Evolutionary conservation across 2,329 filamentous ascomycete genomes (phyloP), one percentile per base, ranked within the genome.

Genomic region (Paecilomyces niveus): DNA sequence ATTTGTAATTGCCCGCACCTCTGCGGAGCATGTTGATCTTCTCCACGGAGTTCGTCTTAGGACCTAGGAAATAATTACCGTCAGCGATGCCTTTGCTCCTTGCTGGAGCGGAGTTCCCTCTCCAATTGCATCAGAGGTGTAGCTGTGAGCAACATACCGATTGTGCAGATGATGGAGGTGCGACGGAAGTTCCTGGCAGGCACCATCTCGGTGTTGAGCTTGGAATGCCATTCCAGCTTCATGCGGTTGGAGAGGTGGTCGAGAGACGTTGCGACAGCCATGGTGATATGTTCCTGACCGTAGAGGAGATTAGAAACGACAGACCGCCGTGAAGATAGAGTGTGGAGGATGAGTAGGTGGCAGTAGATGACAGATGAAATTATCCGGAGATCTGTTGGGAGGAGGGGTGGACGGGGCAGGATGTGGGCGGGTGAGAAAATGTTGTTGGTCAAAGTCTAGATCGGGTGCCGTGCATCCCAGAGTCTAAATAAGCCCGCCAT

Each of bases 101-200:
- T n/a, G 13, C 13, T 15, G n/a, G 13, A 39, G 5, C 22, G 22
- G 22, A 22, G 22, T 22, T 45, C n/a, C 39, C n/a, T 18, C 39
- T 18, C 2, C 7, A 13, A 45, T n/a, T 45, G 6, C n/a, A 45
- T 9, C 15, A 35, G 18, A 55, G 24, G 24, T 22, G 52, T 53
- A n/a, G n/a, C 6, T 18, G 39, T 18, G n/a, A 21, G 39, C 39
- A 18, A 67, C 80, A 70, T 77, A 86, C 84, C 94, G 75, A 99
- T 97, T 70, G 94, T 97, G 82, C 93, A 92, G 79, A 99, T 97
- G 81, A 99, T 99, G 73, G 92, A 96, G 63, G 93, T 96, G 68
- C 94, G 89, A 72, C 94, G 91, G 80, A 94, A 95, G 82, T 95
- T 92, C 79, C 88, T 90, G 70, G 88, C 84, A 58, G 93, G 92